phyloP scores from a whole-genome alignment of 106 monocot genomes.

The Platanthera guangdongensis region DNA sequence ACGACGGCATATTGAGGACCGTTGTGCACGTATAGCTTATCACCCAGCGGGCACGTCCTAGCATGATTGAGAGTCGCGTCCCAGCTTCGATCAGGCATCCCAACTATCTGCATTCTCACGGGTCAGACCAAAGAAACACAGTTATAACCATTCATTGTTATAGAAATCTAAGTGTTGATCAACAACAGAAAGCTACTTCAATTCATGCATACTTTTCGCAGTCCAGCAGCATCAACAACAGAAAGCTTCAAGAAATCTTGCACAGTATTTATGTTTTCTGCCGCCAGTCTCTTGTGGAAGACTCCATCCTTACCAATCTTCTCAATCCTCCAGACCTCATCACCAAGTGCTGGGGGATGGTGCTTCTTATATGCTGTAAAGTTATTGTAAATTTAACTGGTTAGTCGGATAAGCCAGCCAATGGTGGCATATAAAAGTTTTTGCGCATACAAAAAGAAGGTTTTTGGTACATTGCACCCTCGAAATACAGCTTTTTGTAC shows the following conservation, averaged over 20 bases:
- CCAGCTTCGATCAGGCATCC: constrained; percentile 4
- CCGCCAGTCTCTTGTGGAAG: constrained; percentile 39
- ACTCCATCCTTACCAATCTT: constrained; percentile 51
- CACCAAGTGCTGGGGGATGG: constrained; percentile 42
- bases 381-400: background rate
- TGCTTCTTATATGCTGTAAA: constrained; percentile 57
- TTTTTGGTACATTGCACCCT: no score
- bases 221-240: constrained; percentile 14
- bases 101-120: background rate
- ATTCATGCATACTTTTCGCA: constrained; percentile 24
- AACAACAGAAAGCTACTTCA: no score
- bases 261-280: constrained; percentile 27
- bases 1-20: background rate
- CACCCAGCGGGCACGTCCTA: constrained; percentile 1
- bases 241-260: constrained; percentile 47
- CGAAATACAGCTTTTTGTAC: no score
- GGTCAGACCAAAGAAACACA: background rate
- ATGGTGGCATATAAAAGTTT: no score
- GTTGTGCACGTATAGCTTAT: background rate
- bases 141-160: no score
- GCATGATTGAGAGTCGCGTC: background rate
- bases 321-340: constrained; percentile 69
- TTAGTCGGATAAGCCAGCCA: no score
- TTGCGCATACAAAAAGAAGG: no score
- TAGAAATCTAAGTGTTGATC: no score